phyloP scores from a whole-genome alignment of 371 early-diverging fungal species.

The Cokeromyces recurvatus region DNA sequence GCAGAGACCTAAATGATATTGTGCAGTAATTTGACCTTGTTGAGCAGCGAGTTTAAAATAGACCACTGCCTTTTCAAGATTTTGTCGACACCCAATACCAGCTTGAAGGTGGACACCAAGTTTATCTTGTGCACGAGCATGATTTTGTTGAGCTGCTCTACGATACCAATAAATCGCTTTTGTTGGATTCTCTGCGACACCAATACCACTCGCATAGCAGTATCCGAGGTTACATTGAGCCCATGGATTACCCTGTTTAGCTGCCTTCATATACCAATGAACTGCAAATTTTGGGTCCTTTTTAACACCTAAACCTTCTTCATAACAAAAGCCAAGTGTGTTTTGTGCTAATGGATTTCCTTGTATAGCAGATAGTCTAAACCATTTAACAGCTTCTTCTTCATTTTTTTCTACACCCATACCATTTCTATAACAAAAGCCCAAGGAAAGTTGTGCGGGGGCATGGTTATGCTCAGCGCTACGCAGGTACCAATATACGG shows the following conservation, averaged over 20 bases:
- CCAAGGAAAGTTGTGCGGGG: slow-evolving; percentile 76
- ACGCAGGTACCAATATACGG: slow-evolving; percentile 72
- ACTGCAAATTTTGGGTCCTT: slow-evolving; percentile 55
- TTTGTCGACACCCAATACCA: slow-evolving; percentile 63
- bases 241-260: slow-evolving; percentile 58
- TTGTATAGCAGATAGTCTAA: slow-evolving; percentile 58
- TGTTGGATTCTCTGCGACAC: slow-evolving; percentile 48
- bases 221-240: slow-evolving; percentile 72
- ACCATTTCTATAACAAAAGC: slow-evolving; percentile 76
- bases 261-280: slow-evolving; percentile 59
- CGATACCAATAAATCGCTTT: slow-evolving; percentile 63
- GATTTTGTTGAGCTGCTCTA: slow-evolving; percentile 51
- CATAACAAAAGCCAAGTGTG: slow-evolving; percentile 81
- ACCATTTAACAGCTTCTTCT: slow-evolving; percentile 66
- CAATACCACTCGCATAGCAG: slow-evolving; percentile 72
- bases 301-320: slow-evolving; percentile 66
- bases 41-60: slow-evolving; percentile 63
- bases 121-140: slow-evolving; percentile 74
- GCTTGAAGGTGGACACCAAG: slow-evolving; percentile 71
- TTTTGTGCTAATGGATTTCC: slow-evolving; percentile 79
- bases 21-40: slow-evolving; percentile 57
- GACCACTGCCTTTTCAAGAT: slow-evolving; percentile 50
- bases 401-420: slow-evolving; percentile 68
- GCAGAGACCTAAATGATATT: slow-evolving; percentile 58
- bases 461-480: slow-evolving; percentile 66